These are phyloP conservation scores for Colletotrichum tamarilloi DNA, from an alignment of 2,329 filamentous ascomycete species.

Conservation along the genomic window DNA sequence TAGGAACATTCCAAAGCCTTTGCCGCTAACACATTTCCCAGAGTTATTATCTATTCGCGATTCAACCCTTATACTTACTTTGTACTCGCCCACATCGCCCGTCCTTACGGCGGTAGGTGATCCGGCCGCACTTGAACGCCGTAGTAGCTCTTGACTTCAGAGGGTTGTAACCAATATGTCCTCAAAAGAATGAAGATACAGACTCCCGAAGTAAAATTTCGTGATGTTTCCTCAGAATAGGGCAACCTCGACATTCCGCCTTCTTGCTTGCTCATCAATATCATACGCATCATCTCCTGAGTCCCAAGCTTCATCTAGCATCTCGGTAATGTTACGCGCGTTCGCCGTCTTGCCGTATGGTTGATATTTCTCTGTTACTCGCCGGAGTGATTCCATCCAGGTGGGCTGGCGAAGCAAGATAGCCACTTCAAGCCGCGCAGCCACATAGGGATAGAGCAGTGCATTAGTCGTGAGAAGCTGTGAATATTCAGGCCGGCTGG, in stretches of 20 bases:
- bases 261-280: conserved; percentile 17
- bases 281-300: conserved; percentile 20
- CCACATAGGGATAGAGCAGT: conserved; percentile 40
- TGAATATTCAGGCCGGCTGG: conserved; percentile 27
- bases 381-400: conserved; percentile 27
- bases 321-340: neutral
- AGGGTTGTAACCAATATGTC: too few species aligned
- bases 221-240: conserved; percentile 14
- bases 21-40: too few species aligned
- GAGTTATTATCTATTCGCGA: too few species aligned
- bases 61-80: too few species aligned
- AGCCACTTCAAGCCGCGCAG: conserved; percentile 39
- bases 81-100: too few species aligned
- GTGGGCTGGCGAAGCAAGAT: conserved; percentile 22
- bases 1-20: too few species aligned
- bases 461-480: conserved; percentile 38
- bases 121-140: too few species aligned
- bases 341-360: conserved; percentile 1
- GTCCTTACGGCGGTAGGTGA: too few species aligned
- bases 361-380: neutral
- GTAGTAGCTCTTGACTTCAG: too few species aligned
- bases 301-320: conserved; percentile 18
- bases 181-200: too few species aligned
- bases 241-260: conserved; percentile 21
- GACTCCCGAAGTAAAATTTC: too few species aligned